Percentiles rank a stretch among this genome's conserved stretches.
Evolutionary conservation across 495 filamentous ascomycete species (phyloP).

Genomic region (Usnea hakonensis): DNA sequence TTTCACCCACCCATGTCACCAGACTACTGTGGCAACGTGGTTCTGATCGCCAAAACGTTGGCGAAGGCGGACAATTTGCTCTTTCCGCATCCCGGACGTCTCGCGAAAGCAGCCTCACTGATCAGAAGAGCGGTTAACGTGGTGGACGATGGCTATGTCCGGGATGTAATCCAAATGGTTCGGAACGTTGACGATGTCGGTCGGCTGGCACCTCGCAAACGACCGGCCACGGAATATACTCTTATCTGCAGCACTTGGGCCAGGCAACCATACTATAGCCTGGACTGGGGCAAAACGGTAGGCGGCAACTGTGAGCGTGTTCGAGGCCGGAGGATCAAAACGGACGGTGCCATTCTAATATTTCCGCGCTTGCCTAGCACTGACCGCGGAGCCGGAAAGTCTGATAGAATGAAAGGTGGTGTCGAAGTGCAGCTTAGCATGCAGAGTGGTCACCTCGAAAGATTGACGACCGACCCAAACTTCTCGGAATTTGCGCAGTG

Average conservation of each 20-base stretch:
- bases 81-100: background rate
- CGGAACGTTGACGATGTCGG: constrained; percentile 6
- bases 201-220: constrained; percentile 8
- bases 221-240: background rate
- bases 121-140: constrained; percentile 2
- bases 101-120: background rate
- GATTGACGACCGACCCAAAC: background rate
- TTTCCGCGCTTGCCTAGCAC: constrained; percentile 1
- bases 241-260: constrained; percentile 11
- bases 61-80: background rate
- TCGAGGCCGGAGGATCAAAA: constrained; percentile 1
- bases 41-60: constrained; percentile 12
- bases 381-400: background rate
- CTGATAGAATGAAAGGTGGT: background rate
- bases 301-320: constrained; percentile 10
- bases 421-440: constrained; percentile 9
- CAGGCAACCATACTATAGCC: constrained; percentile 9
- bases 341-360: constrained; percentile 4
- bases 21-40: constrained; percentile 14
- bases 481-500: constrained; percentile 8
- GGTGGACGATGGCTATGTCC: constrained; percentile 13
- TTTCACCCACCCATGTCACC: constrained; percentile 11
- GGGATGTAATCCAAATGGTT: constrained; percentile 11
- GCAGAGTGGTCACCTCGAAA: background rate
- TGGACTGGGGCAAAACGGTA: constrained; percentile 14